These are phyloP conservation scores for Stemphylium vesicarium DNA, from an alignment of 2,329 filamentous ascomycete species.

Conservation along the genomic window DNA sequence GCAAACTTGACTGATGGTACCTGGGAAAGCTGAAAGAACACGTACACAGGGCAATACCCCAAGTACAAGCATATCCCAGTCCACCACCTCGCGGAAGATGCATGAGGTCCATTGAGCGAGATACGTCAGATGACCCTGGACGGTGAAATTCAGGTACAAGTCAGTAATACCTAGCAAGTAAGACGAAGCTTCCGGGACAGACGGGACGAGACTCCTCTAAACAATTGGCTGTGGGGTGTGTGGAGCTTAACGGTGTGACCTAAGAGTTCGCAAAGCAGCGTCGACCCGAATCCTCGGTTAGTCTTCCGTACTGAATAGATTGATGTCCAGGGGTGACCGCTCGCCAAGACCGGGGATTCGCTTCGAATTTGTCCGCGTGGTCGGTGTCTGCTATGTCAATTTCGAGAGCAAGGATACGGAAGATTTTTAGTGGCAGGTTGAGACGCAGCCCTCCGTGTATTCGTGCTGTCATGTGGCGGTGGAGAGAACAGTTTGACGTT, in stretches of 20 bases:
- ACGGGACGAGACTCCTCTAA: slow-evolving; percentile 44
- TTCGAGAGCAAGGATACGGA: background rate
- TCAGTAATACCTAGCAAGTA: slow-evolving; percentile 9
- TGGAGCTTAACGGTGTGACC: slow-evolving; percentile 24
- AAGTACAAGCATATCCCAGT: background rate
- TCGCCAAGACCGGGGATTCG: slow-evolving; percentile 11
- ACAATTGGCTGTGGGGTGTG: slow-evolving; percentile 24
- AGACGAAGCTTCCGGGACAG: slow-evolving; percentile 36
- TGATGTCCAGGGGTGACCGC: slow-evolving; percentile 10
- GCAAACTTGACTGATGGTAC: background rate
- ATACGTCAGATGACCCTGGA: slow-evolving; percentile 7
- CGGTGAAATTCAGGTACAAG: slow-evolving; percentile 17
- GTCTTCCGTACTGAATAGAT: slow-evolving; percentile 14
- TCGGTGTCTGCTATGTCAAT: background rate
- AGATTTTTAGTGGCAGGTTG: background rate
- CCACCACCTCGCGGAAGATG: background rate
- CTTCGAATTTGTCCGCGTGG: slow-evolving; percentile 6
- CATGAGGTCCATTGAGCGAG: slow-evolving; percentile 2
- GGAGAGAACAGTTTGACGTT: background rate
- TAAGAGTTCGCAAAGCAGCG: slow-evolving; percentile 31
- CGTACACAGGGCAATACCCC: background rate
- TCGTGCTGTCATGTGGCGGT: background rate
- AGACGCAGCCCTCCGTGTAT: background rate
- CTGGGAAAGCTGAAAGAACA: background rate
- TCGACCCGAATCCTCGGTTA: slow-evolving; percentile 30